Conservation (phyloP, 192 early-diverging fungal genomes). For the Rhizophagus sp. region DNA sequence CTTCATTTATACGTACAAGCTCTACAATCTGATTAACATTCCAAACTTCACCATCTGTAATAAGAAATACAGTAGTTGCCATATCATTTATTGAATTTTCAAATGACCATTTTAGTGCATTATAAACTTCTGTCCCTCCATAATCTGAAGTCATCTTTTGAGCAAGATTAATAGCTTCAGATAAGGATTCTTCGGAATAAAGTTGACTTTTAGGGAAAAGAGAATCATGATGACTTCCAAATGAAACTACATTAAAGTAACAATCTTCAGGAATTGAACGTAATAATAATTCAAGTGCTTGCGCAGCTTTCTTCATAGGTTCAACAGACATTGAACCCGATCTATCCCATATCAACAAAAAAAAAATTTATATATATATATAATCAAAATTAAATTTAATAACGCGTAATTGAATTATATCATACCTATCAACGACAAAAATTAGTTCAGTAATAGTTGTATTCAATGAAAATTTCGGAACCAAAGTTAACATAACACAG, state of each 20-base stretch:
- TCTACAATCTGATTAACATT: conserved; percentile 44
- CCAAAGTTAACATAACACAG: conserved; percentile 44
- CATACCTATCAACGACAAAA: conserved; percentile 46
- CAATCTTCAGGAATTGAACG: conserved; percentile 50
- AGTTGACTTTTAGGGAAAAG: conserved; percentile 41
- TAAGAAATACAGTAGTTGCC: conserved; percentile 42
- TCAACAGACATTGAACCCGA: conserved; percentile 56
- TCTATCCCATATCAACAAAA: conserved; percentile 14
- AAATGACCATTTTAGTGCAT: conserved; percentile 38
- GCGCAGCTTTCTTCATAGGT: conserved; percentile 38
- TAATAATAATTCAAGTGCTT: conserved; percentile 49
- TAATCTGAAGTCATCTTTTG: conserved; percentile 38
- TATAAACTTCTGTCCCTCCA: conserved; percentile 55
- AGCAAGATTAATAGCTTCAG: conserved; percentile 36
- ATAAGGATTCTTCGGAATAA: conserved; percentile 44
- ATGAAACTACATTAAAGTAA: conserved; percentile 53
- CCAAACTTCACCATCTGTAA: conserved; percentile 53
- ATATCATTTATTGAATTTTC: conserved; percentile 34
- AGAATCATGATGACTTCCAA: conserved; percentile 37
- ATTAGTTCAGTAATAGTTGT: conserved; percentile 37
- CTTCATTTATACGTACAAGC: conserved; percentile 28
- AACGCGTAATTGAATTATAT: not conserved
- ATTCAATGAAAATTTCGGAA: conserved; percentile 39
- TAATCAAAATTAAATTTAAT: not conserved
- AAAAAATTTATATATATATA: not conserved